These are phyloP conservation scores for Oryza meyeriana DNA, from an alignment of 176 grass and related monocot genomes.

Conservation along the genomic window DNA sequence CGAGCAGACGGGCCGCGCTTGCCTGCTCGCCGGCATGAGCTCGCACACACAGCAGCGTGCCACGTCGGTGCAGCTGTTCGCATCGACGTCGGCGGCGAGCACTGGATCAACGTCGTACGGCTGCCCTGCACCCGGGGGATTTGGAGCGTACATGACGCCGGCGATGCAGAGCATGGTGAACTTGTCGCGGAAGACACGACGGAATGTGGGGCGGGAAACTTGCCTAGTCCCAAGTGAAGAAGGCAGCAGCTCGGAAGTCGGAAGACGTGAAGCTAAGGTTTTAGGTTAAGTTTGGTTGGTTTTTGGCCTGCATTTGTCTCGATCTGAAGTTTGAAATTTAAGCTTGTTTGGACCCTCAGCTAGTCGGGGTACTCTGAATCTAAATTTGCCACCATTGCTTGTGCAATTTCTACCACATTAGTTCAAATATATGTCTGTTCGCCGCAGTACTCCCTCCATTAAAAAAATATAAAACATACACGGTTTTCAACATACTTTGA, in stretches of 20 bases:
- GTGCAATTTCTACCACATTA: too few relatives aligned
- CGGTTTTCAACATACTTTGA: too few relatives aligned
- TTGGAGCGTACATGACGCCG: neutral
- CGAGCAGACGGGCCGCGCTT: slow-evolving; percentile 29
- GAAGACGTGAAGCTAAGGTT: too few relatives aligned
- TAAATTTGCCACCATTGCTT: too few relatives aligned
- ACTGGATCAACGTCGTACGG: neutral
- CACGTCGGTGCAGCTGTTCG: neutral
- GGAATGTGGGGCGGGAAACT: neutral
- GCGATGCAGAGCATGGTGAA: neutral
- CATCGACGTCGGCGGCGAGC: neutral
- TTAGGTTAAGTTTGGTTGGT: too few relatives aligned
- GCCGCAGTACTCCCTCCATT: too few relatives aligned
- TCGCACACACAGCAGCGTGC: slow-evolving; percentile 41
- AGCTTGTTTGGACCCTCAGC: too few relatives aligned
- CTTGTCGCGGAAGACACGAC: neutral
- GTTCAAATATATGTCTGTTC: too few relatives aligned
- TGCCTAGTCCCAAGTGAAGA: neutral
- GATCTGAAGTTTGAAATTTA: too few relatives aligned
- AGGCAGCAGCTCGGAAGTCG: neutral
- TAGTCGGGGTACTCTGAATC: too few relatives aligned
- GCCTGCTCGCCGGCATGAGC: slow-evolving; percentile 39
- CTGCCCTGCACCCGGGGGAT: neutral
- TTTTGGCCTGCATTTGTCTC: too few relatives aligned
- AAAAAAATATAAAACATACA: too few relatives aligned